phyloP scores from a whole-genome alignment of 1,139 yeast genomes.

The Debaryomycetaceae sp. region DNA sequence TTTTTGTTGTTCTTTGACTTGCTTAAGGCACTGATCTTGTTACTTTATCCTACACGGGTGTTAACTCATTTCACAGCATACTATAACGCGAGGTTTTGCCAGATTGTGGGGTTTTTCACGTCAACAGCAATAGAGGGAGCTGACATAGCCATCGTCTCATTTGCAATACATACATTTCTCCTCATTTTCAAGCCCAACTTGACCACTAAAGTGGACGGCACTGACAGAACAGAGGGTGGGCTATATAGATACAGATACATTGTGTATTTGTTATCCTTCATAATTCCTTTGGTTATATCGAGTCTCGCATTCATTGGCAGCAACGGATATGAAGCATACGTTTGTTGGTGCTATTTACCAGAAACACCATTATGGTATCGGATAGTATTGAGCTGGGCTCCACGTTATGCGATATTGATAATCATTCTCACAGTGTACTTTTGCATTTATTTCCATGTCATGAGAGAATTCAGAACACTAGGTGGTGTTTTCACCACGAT shows the following conservation, averaged over 20 bases:
- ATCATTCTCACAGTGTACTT: slow-evolving; percentile 64
- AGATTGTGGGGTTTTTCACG: slow-evolving; percentile 81
- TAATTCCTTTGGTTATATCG: slow-evolving; percentile 69
- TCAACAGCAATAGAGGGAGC: slow-evolving; percentile 84
- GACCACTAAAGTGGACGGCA: slow-evolving; percentile 42
- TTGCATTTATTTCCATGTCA: slow-evolving; percentile 71
- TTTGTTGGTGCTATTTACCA: slow-evolving; percentile 83
- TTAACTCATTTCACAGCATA: slow-evolving; percentile 48
- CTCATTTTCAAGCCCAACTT: slow-evolving; percentile 62
- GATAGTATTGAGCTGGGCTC: slow-evolving; percentile 76
- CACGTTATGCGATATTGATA: slow-evolving; percentile 67
- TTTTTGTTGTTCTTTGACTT: slow-evolving; percentile 69
- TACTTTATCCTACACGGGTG: slow-evolving; percentile 69
- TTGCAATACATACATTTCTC: slow-evolving; percentile 80
- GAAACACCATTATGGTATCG: slow-evolving; percentile 73
- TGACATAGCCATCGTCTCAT: slow-evolving; percentile 76
- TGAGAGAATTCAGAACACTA: slow-evolving; percentile 52
- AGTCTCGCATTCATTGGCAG: slow-evolving; percentile 61
- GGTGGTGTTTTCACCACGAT: slow-evolving; percentile 45
- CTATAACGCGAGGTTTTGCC: slow-evolving; percentile 55
- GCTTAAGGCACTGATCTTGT: slow-evolving; percentile 65
- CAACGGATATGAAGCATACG: slow-evolving; percentile 58
- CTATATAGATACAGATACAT: slow-evolving; percentile 56
- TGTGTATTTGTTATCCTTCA: slow-evolving; percentile 57
- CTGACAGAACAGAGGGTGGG: slow-evolving; percentile 65